Conservation (phyloP, 345 rosid genomes). For the Laguncularia racemosa region DNA sequence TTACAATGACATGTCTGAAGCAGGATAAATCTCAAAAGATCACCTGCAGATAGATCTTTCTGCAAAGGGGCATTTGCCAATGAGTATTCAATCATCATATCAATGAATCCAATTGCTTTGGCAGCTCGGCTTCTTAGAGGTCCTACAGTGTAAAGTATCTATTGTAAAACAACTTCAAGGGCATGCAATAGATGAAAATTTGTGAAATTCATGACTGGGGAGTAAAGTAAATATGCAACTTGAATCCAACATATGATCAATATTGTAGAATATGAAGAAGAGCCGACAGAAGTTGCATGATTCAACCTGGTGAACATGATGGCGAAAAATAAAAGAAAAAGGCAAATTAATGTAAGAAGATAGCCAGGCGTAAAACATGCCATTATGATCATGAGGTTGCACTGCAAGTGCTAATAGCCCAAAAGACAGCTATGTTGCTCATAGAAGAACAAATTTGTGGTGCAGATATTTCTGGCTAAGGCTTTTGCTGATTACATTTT, state of each 20-base stretch:
- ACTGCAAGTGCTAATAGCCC: no score
- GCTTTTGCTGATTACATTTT: no score
- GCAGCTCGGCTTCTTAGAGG: constrained; percentile 74
- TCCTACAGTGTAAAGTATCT: constrained; percentile 21
- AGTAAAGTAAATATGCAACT: no score
- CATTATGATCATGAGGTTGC: no score
- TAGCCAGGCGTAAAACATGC: no score
- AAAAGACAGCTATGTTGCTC: no score
- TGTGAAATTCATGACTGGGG: neutral
- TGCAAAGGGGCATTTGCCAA: constrained; percentile 75
- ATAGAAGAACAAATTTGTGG: no score
- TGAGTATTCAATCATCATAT: constrained; percentile 82
- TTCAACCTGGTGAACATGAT: no score
- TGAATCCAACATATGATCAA: no score
- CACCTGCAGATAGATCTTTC: constrained; percentile 86
- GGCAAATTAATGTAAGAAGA: neutral
- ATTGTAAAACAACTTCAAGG: neutral
- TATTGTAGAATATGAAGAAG: no score
- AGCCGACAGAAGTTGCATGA: no score
- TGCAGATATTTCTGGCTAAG: no score
- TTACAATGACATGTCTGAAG: neutral
- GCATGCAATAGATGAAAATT: neutral
- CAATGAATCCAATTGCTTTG: constrained; percentile 73
- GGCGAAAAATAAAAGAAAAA: neutral
- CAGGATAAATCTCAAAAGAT: neutral